Base-by-base conservation (phyloP, 2,329 filamentous ascomycete genomes). In the Fusarium sp. region DNA sequence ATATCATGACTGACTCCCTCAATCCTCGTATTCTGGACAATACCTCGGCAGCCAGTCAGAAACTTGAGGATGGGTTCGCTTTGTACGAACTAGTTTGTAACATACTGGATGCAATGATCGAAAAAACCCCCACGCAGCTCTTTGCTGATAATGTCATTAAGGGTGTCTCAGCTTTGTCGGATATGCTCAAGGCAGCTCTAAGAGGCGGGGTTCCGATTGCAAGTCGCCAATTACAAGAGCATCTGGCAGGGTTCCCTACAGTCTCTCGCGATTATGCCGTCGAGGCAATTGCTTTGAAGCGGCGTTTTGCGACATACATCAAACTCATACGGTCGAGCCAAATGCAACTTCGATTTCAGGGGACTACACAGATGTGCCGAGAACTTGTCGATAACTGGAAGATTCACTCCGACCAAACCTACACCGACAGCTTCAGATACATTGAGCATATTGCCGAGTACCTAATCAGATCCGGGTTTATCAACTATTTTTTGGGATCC, bases 261-360 rank as follows among this genome's bases (percentile, higher is more conserved):
- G 77, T 86, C 25, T 74, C 80, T 10, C 65, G 70, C 5, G 78
- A 76, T 4, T 80, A 80, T 60, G 81, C 82, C 2, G 75, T 82
- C 2, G 85, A 87, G 11, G 82, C 90, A 1, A 82, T 92, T 18
- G 80, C 84, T 2, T 83, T 85, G 55, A 85, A 89, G 58, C 97
- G 92, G 91, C 90, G 89, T 53, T 90, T 97, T 72, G 83, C 84
- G 45, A 82, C 91, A 3, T 82, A 92, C 54, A 89, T 88, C 73
- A 91, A 88, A 71, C 89, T 95, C 71, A 90, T 98, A 55, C 89
- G 87, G 75, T 95, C 93, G 61, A 91, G 92, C 37, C 93, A 95
- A 75, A 97, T 98, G 94, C 93, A 97, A 76, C 84, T 98, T 40
- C 91, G 95, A 40, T 92, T 97, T 14, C 86, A 89, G 77, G 94